phyloP scores from a whole-genome alignment of 345 rosid genomes.

The Alliaria petiolata region DNA sequence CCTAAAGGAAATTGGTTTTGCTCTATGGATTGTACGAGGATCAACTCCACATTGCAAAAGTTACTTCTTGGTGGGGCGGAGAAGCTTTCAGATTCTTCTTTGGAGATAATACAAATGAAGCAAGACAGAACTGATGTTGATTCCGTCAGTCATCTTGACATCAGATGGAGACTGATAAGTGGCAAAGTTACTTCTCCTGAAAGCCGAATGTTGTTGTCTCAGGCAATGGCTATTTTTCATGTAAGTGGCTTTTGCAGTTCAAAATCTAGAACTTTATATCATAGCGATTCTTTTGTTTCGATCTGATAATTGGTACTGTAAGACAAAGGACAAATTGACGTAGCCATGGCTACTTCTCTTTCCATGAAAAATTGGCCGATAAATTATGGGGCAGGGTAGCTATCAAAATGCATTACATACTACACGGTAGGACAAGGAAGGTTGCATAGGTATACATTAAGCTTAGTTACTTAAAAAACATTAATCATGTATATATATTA shows the following conservation, averaged over 20 bases:
- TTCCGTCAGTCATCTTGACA: slow-evolving; percentile 37
- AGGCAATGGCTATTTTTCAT: slow-evolving; percentile 91
- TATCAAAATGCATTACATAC: not conserved
- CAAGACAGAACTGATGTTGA: slow-evolving; percentile 41
- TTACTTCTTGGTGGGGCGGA: slow-evolving; percentile 64
- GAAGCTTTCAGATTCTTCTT: slow-evolving; percentile 62
- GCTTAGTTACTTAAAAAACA: not conserved
- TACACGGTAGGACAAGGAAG: not conserved
- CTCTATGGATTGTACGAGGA: slow-evolving; percentile 61
- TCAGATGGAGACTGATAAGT: slow-evolving; percentile 89
- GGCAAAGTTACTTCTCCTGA: slow-evolving; percentile 64
- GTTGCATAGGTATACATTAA: not conserved
- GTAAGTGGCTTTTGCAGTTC: slow-evolving; percentile 45
- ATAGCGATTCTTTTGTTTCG: not conserved
- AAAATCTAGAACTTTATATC: not conserved
- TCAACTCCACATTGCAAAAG: slow-evolving; percentile 69
- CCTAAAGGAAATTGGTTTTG: slow-evolving; percentile 97
- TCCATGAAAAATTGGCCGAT: not conserved
- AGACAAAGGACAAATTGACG: not conserved
- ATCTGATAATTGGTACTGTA: not conserved
- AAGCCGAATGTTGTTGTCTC: slow-evolving; percentile 59
- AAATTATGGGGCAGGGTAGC: not conserved
- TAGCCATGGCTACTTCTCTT: slow-evolving; percentile 10
- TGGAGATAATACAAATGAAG: slow-evolving; percentile 52
- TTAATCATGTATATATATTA: not conserved